Evolutionary conservation across 805 yeast genomes (phyloP), one percentile per base, ranked within the genome.

Genomic region (Ogataea angusta): DNA sequence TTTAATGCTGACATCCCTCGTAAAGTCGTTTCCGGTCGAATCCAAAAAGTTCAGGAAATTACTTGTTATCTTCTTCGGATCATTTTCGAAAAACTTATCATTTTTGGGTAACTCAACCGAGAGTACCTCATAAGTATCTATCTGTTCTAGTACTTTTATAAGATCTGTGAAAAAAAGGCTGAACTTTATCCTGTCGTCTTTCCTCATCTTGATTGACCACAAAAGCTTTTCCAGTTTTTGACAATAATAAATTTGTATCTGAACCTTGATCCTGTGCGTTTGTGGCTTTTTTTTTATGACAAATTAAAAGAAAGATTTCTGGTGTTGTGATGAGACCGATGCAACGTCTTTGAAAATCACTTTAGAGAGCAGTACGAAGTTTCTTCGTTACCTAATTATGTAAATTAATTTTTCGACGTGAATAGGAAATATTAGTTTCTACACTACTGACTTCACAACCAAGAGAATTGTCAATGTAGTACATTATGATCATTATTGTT

Each of bases 51-150:
- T 59, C 23, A 59, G 46, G 43, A 70, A 73, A 0, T 81, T 68
- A 1, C 60, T 60, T 18, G 69, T 63, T 15, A 81, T 69, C 30
- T 61, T 59, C 5, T 57, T 49, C 1, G 80, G 70, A 28, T 70
- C 64, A 2, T 53, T 37, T 53, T 79, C 84, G 43, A 55, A 63
- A 48, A 79, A 78, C 13, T 40, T 46, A 5, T 44, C 46, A 2
- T 59, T 57, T 3, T 55, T 46, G 7, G 85, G 84, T 36, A 80
- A 54, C 5, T 42, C 36, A 0, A 43, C 35, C 3, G 42, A 23
- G 4, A 59, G 36, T 1, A 57, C 44, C 2, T 26, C 15, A 8
- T 26, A 38, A 2, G 49, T 34, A 40, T 61, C 67, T 23, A 59
- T 8, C 5, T 36, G 37, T 3, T 36, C 25, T 15, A 56, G 34